These are phyloP conservation scores for Pseudogymnoascus sp. DNA, from an alignment of 2,329 filamentous ascomycete species.

Conservation along the genomic window DNA sequence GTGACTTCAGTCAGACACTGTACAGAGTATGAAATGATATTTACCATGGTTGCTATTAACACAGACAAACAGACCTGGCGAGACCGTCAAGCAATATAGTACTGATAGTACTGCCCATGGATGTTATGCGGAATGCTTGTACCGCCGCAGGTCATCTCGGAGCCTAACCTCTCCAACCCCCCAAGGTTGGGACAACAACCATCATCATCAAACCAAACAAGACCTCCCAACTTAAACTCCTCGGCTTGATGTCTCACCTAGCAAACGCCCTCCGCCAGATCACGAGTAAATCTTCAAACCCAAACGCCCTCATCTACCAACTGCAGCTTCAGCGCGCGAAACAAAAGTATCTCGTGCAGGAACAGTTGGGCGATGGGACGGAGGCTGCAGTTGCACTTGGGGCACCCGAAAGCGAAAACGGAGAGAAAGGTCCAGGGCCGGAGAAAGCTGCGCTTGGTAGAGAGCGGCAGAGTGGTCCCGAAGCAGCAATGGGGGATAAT, in stretches of 20 bases:
- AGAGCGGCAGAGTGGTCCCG: background rate
- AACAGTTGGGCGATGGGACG: slow-evolving; percentile 12
- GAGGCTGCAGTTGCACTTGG: slow-evolving; percentile 13
- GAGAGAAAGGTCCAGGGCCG: background rate
- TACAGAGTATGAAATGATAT: background rate
- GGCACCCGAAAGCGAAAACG: slow-evolving; percentile 8
- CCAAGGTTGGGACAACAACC: background rate
- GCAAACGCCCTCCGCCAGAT: slow-evolving; percentile 15
- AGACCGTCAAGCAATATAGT: background rate
- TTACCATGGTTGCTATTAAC: background rate
- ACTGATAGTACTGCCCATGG: background rate
- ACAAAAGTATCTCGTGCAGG: slow-evolving; percentile 15
- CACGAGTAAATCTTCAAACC: slow-evolving; percentile 16
- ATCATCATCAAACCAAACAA: background rate
- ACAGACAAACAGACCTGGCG: background rate
- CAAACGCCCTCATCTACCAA: slow-evolving; percentile 16
- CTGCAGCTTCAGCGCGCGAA: slow-evolving; percentile 17
- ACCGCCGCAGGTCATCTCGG: background rate
- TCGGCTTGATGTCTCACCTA: slow-evolving; percentile 15
- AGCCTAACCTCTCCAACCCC: background rate
- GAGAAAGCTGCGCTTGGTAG: background rate
- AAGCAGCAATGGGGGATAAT: background rate
- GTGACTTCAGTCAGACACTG: background rate
- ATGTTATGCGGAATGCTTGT: background rate
- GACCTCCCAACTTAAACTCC: slow-evolving; percentile 4